These are phyloP conservation scores for Amanita phalloides DNA, from an alignment of 768 basidiomycete species.

Conservation along the genomic window DNA sequence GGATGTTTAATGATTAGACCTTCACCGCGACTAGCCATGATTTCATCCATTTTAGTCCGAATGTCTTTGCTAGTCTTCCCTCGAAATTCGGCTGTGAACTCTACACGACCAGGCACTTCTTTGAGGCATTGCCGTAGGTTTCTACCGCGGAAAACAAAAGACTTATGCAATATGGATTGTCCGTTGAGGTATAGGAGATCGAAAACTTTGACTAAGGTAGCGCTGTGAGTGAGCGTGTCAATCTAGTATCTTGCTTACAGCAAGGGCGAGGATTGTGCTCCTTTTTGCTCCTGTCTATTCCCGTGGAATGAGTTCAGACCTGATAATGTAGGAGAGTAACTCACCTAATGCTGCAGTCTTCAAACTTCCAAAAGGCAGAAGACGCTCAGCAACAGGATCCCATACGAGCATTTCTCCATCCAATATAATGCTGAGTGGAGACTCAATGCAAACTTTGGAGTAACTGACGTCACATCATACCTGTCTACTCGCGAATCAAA, in stretches of 20 bases:
- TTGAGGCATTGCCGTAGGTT: slow-evolving; percentile 62
- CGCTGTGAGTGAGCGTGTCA: background rate
- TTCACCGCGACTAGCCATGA: slow-evolving; percentile 83
- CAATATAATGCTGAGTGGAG: slow-evolving; percentile 61
- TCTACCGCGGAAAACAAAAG: slow-evolving; percentile 67
- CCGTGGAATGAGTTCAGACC: background rate
- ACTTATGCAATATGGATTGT: slow-evolving; percentile 62
- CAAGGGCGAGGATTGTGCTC: slow-evolving; percentile 79
- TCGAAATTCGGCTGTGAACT: slow-evolving; percentile 61
- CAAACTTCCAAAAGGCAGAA: slow-evolving; percentile 86
- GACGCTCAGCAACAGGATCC: slow-evolving; percentile 84
- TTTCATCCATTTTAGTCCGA: slow-evolving; percentile 63
- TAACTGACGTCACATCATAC: slow-evolving; percentile 34
- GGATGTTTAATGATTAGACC: slow-evolving; percentile 90
- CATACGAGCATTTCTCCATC: slow-evolving; percentile 99
- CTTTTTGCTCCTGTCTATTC: slow-evolving; percentile 56
- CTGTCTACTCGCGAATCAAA: slow-evolving; percentile 72
- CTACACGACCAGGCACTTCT: slow-evolving; percentile 68
- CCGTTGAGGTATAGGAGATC: slow-evolving; percentile 88
- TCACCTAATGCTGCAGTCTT: slow-evolving; percentile 86
- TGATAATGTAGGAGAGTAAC: slow-evolving; percentile 6
- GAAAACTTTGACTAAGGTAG: slow-evolving; percentile 79
- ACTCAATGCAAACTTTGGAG: background rate
- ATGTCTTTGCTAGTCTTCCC: slow-evolving; percentile 81
- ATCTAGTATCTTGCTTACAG: slow-evolving; percentile 42